These are phyloP conservation scores for Corymbia citriodora DNA, from an alignment of 441 rosid species.

Conservation along the genomic window DNA sequence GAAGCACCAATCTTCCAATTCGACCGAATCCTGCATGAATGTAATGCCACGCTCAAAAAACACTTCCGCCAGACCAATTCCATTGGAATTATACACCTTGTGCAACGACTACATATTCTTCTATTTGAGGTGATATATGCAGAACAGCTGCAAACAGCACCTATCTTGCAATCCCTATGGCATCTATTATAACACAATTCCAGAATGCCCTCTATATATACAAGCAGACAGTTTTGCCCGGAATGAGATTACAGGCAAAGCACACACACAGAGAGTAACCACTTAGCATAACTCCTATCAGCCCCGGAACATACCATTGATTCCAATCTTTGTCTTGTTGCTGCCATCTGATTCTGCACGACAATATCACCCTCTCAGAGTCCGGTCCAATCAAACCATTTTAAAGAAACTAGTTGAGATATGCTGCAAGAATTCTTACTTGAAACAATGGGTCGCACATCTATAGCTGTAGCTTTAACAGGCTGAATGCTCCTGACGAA, in stretches of 20 bases:
- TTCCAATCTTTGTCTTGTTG: constrained; percentile 75
- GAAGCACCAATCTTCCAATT: constrained; percentile 89
- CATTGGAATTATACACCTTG: not conserved
- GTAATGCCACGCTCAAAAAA: not conserved
- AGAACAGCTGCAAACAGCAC: not conserved
- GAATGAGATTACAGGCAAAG: not conserved
- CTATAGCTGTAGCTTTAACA: constrained; percentile 78
- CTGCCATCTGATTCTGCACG: constrained; percentile 38
- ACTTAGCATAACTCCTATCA: not conserved
- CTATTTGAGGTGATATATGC: not conserved
- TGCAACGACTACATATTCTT: not conserved
- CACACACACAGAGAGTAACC: not conserved
- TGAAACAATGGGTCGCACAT: constrained; percentile 49
- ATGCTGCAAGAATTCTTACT: constrained; percentile 35
- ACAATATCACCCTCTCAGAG: constrained; percentile 6
- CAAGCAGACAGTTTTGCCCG: not conserved
- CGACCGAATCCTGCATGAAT: constrained; percentile 85
- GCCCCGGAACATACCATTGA: constrained; percentile 58
- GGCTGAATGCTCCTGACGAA: constrained; percentile 40
- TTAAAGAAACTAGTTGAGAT: not conserved
- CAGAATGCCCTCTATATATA: not conserved
- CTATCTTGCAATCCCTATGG: not conserved
- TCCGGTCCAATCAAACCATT: not conserved
- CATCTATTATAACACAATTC: not conserved
- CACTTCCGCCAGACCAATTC: not conserved